Evolutionary conservation across 225 moss, liverwort and hornwort species (phyloP).

Genomic region (Physcomitrellopsis africana): DNA sequence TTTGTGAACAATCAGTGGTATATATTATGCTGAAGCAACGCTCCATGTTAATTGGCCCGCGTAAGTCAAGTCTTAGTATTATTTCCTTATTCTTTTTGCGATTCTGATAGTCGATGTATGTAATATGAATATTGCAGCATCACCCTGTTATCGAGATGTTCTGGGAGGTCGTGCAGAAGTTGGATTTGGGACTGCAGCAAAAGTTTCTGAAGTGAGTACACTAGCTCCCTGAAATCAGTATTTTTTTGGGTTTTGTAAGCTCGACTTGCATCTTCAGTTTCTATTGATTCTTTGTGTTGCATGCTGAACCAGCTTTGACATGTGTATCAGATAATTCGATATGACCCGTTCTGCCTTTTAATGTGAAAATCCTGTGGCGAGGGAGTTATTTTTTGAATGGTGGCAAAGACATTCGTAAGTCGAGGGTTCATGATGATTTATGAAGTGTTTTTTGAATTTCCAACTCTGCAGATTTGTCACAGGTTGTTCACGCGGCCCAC

Average conservation of each 20-base stretch:
- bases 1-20: not conserved
- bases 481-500: conserved; percentile 96
- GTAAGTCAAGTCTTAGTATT: conserved; percentile 5
- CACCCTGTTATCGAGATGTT: conserved; percentile 99
- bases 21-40: conserved; percentile 19
- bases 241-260: conserved; percentile 14
- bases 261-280: conserved; percentile 8
- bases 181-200: conserved; percentile 83
- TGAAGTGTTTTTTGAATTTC: conserved; percentile 23
- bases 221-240: conserved; percentile 1
- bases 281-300: conserved; percentile 19
- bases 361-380: conserved; percentile 6
- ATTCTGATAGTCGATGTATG: conserved; percentile 36
- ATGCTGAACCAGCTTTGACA: not conserved
- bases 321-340: not conserved
- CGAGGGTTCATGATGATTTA: conserved; percentile 3
- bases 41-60: not conserved
- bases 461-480: conserved; percentile 87
- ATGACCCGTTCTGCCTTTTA: not conserved
- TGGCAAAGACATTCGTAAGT: not conserved
- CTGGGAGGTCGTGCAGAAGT: conserved; percentile 92
- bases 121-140: conserved; percentile 57
- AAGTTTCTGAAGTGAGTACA: conserved; percentile 92
- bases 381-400: not conserved
- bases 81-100: conserved; percentile 8